phyloP scores from a whole-genome alignment of 495 filamentous ascomycete species.

The Tetracladium marchalianum region DNA sequence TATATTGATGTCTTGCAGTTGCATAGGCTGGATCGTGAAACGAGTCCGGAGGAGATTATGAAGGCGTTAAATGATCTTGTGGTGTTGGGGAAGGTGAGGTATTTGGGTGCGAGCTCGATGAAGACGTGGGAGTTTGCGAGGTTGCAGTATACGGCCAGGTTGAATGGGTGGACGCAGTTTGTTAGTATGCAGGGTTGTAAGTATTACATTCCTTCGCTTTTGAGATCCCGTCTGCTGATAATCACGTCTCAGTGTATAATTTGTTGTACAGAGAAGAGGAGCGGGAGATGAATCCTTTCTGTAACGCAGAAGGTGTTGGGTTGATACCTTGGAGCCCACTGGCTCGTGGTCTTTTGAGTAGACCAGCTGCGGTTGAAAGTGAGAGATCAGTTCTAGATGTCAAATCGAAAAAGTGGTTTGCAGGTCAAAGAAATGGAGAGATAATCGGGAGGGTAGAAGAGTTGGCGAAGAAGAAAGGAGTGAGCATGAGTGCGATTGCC shows the following conservation, averaged over 20 bases:
- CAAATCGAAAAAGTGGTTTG: constrained; percentile 11
- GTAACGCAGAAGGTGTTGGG: constrained; percentile 59
- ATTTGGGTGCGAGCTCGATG: constrained; percentile 53
- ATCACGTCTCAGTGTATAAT: background rate
- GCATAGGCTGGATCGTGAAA: constrained; percentile 42
- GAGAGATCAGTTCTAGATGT: background rate
- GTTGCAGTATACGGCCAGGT: constrained; percentile 51
- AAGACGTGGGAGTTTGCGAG: constrained; percentile 53
- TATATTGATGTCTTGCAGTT: constrained; percentile 60
- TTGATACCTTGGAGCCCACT: constrained; percentile 56
- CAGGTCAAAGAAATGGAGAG: constrained; percentile 19
- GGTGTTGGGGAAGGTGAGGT: constrained; percentile 44
- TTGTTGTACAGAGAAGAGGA: constrained; percentile 67
- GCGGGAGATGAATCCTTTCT: constrained; percentile 65
- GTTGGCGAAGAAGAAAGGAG: constrained; percentile 43
- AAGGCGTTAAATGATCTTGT: constrained; percentile 49
- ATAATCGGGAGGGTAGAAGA: constrained; percentile 51
- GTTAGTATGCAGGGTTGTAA: constrained; percentile 53
- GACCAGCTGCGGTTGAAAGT: too few relatives aligned
- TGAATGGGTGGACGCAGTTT: constrained; percentile 32
- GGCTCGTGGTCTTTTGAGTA: constrained; percentile 33
- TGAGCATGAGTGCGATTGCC: constrained; percentile 47
- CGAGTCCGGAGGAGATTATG: constrained; percentile 50
- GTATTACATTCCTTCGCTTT: too few relatives aligned
- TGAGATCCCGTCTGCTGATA: background rate